Evolutionary conservation across 106 monocot genomes (phyloP).

Genomic region (Amphibolis antarctica): DNA sequence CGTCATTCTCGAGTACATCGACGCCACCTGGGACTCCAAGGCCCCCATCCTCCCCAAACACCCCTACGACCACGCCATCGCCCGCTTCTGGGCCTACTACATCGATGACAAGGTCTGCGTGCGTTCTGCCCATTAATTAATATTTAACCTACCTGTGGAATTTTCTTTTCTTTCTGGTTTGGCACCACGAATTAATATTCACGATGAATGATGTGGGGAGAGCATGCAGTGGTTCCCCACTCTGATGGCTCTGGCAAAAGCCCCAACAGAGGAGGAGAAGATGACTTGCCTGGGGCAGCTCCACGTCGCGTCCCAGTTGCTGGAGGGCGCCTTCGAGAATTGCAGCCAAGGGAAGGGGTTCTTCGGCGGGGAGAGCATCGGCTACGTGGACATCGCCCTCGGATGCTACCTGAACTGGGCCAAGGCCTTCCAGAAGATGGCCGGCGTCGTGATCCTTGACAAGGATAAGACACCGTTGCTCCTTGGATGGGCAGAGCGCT

Average conservation of each 20-base stretch:
- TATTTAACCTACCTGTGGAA: no score
- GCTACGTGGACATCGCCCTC: constrained; percentile 14
- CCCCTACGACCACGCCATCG: not conserved
- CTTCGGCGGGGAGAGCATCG: constrained; percentile 30
- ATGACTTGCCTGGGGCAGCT: no score
- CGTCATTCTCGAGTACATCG: constrained; percentile 14
- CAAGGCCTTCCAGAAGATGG: constrained; percentile 6
- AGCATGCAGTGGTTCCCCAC: no score
- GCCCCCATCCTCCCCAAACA: not conserved
- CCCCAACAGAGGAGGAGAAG: no score
- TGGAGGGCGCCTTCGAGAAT: constrained; percentile 2
- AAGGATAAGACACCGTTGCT: constrained; percentile 7
- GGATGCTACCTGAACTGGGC: constrained; percentile 20
- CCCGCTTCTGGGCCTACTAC: constrained; percentile 3
- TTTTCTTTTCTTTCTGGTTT: no score
- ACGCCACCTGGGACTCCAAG: constrained; percentile 6
- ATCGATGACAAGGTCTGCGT: constrained; percentile 7
- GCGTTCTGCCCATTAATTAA: no score
- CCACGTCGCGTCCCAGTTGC: no score
- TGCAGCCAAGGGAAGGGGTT: constrained; percentile 22
- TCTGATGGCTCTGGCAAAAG: no score
- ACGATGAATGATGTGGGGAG: constrained; percentile 1
- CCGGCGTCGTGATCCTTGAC: not conserved
- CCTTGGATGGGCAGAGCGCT: not conserved
- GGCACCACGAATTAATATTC: no score